Percentiles rank a stretch among this genome's conserved stretches.
Evolutionary conservation across 768 basidiomycete genomes (phyloP).

Genomic region (Tricholoma sp.): DNA sequence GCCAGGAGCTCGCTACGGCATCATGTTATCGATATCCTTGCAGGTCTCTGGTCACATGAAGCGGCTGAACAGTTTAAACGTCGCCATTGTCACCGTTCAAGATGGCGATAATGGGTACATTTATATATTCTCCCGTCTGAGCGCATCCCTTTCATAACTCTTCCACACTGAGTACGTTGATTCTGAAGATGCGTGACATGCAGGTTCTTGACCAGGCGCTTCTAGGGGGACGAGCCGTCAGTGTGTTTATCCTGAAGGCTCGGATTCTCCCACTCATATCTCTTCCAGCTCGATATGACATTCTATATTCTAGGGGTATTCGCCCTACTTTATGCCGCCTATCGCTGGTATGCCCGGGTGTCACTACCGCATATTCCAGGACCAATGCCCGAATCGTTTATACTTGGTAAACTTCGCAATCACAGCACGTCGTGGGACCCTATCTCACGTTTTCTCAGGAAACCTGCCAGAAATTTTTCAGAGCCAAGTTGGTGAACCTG

Average conservation of each 20-base stretch:
- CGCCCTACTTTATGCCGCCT: constrained; percentile 22
- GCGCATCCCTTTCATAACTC: neutral
- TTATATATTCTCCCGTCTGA: neutral
- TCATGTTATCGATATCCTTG: too few relatives aligned
- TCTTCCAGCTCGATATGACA: constrained; percentile 1
- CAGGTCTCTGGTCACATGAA: constrained; percentile 23
- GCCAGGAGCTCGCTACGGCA: neutral
- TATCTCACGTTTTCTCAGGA: constrained; percentile 24
- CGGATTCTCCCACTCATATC: neutral
- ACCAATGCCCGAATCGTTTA: constrained; percentile 43
- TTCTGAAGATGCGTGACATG: neutral
- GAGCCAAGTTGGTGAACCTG: constrained; percentile 44
- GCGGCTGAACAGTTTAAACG: constrained; percentile 22
- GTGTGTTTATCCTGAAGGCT: neutral
- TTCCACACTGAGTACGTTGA: neutral
- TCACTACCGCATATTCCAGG: constrained; percentile 43
- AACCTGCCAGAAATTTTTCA: constrained; percentile 46
- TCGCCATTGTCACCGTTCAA: constrained; percentile 5
- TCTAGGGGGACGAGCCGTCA: neutral
- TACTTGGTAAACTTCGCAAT: constrained; percentile 33
- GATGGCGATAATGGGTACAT: constrained; percentile 2
- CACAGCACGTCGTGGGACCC: neutral
- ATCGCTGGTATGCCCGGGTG: constrained; percentile 31
- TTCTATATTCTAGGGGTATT: constrained; percentile 10
- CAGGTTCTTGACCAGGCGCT: neutral